Percentiles rank a stretch among this genome's conserved stretches.
Conservation (phyloP, 2,329 filamentous ascomycete species). For the Dothidotthia symphoricarpi region DNA sequence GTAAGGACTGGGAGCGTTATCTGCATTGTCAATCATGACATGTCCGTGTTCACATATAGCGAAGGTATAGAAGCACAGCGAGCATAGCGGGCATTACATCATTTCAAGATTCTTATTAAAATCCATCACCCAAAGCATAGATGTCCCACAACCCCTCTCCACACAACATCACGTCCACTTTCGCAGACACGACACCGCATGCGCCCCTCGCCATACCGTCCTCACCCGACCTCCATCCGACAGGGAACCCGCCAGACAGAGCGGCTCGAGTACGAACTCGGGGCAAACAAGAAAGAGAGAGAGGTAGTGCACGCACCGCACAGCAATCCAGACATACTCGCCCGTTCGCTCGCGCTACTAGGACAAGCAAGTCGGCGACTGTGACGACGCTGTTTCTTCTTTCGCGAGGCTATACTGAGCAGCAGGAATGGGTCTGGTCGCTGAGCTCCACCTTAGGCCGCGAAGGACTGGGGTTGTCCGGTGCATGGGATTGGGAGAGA, state of each 20-base stretch:
- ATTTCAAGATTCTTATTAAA: too few relatives aligned
- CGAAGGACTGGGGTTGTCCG: constrained; percentile 27
- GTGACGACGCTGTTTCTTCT: constrained; percentile 40
- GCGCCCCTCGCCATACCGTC: constrained; percentile 5
- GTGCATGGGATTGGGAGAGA: constrained; percentile 1
- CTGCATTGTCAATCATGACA: too few relatives aligned
- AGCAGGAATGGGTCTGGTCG: constrained; percentile 52
- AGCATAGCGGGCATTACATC: too few relatives aligned
- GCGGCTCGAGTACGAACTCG: constrained; percentile 14
- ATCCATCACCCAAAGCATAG: too few relatives aligned
- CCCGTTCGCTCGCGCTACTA: constrained; percentile 22
- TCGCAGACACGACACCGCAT: too few relatives aligned
- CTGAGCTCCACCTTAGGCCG: constrained; percentile 54
- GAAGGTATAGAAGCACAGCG: too few relatives aligned
- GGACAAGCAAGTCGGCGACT: constrained; percentile 26
- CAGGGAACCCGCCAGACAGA: background rate
- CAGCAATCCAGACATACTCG: constrained; percentile 24
- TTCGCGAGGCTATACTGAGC: constrained; percentile 56
- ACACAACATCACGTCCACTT: too few relatives aligned
- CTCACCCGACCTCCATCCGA: constrained; percentile 5
- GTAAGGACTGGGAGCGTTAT: constrained; percentile 2
- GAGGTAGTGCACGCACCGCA: constrained; percentile 8
- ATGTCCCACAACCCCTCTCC: too few relatives aligned
- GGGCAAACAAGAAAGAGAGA: constrained; percentile 4
- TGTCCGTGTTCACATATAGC: too few relatives aligned